Evolutionary conservation across 1,139 yeast species (phyloP).

Genomic region (Zygosaccharomyces pseudobailii): DNA sequence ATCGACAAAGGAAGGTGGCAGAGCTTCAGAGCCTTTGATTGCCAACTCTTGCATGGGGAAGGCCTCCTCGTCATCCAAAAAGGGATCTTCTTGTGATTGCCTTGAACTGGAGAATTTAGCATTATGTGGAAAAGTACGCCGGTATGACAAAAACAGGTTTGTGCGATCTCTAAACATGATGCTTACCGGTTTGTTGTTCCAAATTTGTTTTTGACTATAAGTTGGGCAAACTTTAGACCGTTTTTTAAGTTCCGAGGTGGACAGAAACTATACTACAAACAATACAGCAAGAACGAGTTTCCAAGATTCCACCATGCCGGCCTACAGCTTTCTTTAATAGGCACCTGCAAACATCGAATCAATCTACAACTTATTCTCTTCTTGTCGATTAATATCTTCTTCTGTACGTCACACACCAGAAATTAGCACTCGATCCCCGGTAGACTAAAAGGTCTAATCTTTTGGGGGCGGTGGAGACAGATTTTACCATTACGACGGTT

Average conservation of each 20-base stretch:
- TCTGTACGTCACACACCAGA: no score
- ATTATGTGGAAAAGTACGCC: constrained; percentile 64
- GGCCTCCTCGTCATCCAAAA: constrained; percentile 26
- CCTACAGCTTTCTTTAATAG: no score
- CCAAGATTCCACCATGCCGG: not conserved
- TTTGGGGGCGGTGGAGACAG: no score
- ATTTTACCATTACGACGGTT: no score
- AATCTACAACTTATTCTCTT: no score
- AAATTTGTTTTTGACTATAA: not conserved
- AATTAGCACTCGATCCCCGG: no score
- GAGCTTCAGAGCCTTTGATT: constrained; percentile 40
- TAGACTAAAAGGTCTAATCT: no score
- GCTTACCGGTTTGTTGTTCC: not conserved
- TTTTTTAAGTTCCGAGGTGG: not conserved
- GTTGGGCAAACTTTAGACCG: not conserved
- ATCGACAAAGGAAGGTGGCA: constrained; percentile 79
- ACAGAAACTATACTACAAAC: not conserved
- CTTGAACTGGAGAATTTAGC: constrained; percentile 16
- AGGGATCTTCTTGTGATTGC: constrained; percentile 38
- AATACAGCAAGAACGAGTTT: not conserved
- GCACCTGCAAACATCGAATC: no score
- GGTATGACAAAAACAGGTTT: constrained; percentile 62
- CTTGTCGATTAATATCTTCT: no score
- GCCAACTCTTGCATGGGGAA: constrained; percentile 27
- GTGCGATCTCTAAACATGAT: constrained; percentile 71